Evolutionary conservation across 345 rosid species (phyloP).

Genomic region (Theobroma cacao): DNA sequence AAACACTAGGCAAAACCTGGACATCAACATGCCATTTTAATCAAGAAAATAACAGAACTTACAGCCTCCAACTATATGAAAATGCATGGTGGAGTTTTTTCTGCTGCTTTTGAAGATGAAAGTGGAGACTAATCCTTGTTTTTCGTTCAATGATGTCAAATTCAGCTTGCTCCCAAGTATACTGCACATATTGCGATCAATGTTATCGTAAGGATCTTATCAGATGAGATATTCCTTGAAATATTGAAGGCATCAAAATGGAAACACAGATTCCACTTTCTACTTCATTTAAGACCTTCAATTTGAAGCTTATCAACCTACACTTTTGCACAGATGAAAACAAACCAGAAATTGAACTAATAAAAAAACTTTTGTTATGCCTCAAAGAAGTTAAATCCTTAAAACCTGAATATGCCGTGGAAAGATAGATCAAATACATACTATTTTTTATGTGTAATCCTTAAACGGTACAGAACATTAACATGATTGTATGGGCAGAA

Average conservation of each 20-base stretch:
- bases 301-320: background rate
- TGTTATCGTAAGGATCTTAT: constrained; percentile 25
- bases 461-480: background rate
- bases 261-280: background rate
- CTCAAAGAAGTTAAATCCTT: background rate
- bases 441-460: background rate
- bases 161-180: constrained; percentile 10
- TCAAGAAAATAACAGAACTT: constrained; percentile 27
- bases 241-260: background rate
- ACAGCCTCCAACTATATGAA: constrained; percentile 94
- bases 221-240: background rate
- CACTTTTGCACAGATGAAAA: background rate
- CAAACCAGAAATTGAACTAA: background rate
- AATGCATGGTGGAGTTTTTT: constrained; percentile 77
- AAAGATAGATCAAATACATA: background rate
- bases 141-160: background rate
- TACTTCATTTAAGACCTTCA: background rate
- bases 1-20: background rate
- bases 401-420: background rate
- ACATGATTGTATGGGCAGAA: constrained; percentile 4
- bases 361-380: too few relatives aligned
- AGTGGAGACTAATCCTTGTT: constrained; percentile 84
- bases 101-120: constrained; percentile 72
- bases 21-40: background rate
- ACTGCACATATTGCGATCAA: background rate